A percentile compares a stretch with the other conserved stretches of the same genome.
phyloP scores from a whole-genome alignment of 2,329 filamentous ascomycete genomes.

The Lasiodiplodia sp. region DNA sequence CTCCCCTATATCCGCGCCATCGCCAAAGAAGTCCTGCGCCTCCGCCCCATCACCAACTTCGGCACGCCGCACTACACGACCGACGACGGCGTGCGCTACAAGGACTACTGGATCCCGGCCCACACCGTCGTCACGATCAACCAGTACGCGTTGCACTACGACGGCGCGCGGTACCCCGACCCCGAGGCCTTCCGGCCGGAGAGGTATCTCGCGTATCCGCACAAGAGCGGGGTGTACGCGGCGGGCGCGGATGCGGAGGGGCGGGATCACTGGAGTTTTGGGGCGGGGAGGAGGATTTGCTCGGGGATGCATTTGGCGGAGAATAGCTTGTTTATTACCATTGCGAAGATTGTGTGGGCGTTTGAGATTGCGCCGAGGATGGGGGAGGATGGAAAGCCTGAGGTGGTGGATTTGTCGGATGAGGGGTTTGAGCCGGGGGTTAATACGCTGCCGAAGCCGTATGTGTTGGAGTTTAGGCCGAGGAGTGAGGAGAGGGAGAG shows the following conservation, averaged over 20 bases:
- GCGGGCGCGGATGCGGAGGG: constrained; percentile 37
- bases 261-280: constrained; percentile 47
- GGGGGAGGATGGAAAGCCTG: no score
- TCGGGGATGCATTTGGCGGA: constrained; percentile 31
- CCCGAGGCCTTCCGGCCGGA: constrained; percentile 29
- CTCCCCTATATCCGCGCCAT: constrained; percentile 40
- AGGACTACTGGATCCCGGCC: constrained; percentile 47
- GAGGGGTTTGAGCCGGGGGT: constrained; percentile 35
- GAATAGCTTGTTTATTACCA: constrained; percentile 26
- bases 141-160: constrained; percentile 45
- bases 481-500: constrained; percentile 31
- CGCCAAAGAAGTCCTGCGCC: constrained; percentile 42
- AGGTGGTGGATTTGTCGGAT: constrained; percentile 24
- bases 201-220: background rate
- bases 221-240: constrained; percentile 41
- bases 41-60: constrained; percentile 39
- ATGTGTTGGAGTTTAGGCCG: constrained; percentile 34
- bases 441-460: constrained; percentile 38
- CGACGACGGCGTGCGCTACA: constrained; percentile 38
- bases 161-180: constrained; percentile 37
- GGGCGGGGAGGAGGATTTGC: constrained; percentile 33
- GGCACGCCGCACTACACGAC: constrained; percentile 40
- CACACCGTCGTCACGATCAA: constrained; percentile 44
- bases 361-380: constrained; percentile 21
- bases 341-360: constrained; percentile 29